These are phyloP conservation scores for Naganishia kalamii DNA, from an alignment of 768 basidiomycete species.

Conservation along the genomic window DNA sequence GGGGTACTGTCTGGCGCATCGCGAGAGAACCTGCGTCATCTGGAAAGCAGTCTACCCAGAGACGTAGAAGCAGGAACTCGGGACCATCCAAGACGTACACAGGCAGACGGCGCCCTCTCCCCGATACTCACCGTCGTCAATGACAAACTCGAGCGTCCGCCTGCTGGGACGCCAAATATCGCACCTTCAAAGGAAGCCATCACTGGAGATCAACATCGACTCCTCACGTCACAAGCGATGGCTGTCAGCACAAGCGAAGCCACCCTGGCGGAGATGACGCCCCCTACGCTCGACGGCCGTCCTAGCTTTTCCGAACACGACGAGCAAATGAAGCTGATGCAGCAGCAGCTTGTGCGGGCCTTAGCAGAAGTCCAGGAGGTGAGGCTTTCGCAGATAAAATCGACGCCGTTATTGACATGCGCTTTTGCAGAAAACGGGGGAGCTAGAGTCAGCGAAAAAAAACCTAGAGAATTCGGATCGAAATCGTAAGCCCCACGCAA, in stretches of 20 bases:
- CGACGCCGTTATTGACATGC: not conserved
- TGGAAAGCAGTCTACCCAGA: slow-evolving; percentile 55
- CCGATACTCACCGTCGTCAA: slow-evolving; percentile 92
- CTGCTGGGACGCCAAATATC: not conserved
- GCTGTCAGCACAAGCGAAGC: not conserved
- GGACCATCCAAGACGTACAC: not conserved
- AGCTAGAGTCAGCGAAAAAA: not conserved
- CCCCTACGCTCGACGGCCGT: not conserved
- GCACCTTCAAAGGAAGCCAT: not conserved
- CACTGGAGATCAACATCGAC: not conserved
- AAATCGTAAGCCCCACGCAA: not conserved
- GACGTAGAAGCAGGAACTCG: no score
- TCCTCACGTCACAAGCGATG: not conserved
- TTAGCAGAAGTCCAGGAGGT: slow-evolving; percentile 11
- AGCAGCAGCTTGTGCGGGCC: not conserved
- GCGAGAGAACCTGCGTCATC: slow-evolving; percentile 27
- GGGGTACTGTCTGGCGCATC: slow-evolving; percentile 18
- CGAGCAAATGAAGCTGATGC: not conserved
- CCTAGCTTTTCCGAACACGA: not conserved
- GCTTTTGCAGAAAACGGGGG: not conserved
- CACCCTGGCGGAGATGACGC: not conserved
- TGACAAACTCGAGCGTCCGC: not conserved
- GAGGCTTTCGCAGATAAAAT: not conserved
- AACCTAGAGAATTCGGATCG: slow-evolving; percentile 10
- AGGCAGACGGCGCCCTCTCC: slow-evolving; percentile 61